Percentiles rank a stretch among this genome's conserved stretches.
phyloP scores from a whole-genome alignment of 2,329 filamentous ascomycete genomes.

The Aspergillus sp. region DNA sequence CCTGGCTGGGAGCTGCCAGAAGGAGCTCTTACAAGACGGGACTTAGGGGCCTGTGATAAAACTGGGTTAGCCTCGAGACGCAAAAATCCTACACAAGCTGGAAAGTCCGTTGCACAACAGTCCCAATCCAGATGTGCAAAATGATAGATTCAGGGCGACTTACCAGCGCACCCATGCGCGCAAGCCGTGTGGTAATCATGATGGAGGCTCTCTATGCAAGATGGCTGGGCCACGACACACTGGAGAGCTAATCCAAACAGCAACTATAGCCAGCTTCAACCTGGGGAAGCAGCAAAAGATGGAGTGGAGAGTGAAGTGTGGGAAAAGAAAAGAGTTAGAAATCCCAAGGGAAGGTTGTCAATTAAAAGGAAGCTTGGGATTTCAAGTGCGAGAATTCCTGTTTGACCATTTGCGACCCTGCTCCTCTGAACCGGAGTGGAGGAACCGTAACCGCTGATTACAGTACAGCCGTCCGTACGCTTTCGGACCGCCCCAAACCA shows the following conservation, averaged over 20 bases:
- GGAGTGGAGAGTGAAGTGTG: constrained; percentile 32
- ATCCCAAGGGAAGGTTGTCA: constrained; percentile 35
- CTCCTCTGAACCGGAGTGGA: constrained; percentile 36
- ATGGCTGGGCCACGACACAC: constrained; percentile 39
- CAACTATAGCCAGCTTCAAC: constrained; percentile 38
- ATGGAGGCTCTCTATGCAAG: constrained; percentile 43
- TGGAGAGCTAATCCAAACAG: constrained; percentile 31
- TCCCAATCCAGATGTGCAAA: constrained; percentile 6
- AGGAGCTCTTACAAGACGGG: constrained; percentile 44
- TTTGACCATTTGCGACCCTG: constrained; percentile 18
- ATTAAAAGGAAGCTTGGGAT: constrained; percentile 39
- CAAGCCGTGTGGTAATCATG: constrained; percentile 50
- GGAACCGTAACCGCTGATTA: constrained; percentile 40
- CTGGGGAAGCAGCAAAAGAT: constrained; percentile 37
- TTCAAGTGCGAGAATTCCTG: constrained; percentile 31
- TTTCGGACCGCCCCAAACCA: constrained; percentile 19
- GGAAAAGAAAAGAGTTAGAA: constrained; percentile 34
- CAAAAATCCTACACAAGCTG: neutral
- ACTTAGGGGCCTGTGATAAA: constrained; percentile 41
- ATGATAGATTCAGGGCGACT: constrained; percentile 24
- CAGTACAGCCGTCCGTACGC: constrained; percentile 32
- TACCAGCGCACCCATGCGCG: constrained; percentile 50
- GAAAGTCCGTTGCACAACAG: constrained; percentile 7
- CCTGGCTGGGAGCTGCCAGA: neutral
- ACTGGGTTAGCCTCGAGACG: constrained; percentile 20